Base-by-base conservation (phyloP, 1,284 basidiomycete species). In the Pascua guehoae region DNA sequence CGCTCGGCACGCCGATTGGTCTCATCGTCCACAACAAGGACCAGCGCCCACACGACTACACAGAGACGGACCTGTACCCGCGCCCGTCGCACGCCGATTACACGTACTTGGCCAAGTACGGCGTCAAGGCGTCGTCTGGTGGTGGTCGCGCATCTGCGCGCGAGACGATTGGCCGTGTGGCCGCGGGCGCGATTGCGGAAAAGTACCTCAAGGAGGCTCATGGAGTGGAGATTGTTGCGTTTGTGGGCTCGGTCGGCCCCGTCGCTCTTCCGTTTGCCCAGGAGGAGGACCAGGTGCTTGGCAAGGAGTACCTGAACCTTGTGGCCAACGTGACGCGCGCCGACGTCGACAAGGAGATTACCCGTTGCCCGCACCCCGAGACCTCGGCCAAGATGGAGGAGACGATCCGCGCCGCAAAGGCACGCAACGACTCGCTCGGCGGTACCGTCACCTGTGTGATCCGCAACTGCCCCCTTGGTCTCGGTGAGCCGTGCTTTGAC, bases 401-500 rank as follows among this genome's bases (percentile, higher is more conserved):
- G 82, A 90, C 90, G 64, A 97, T 99, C 73, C 82, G 97, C 62
- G 87, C 89, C 54, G 93, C 96, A 47, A 98, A 98, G 77, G 86
- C 90, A 16, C 83, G 85, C 14, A 81, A 86, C 65, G 96, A 99
- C 79, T 97, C 93, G 5, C 96, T 98, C 66, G 96, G 96, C 57
- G 96, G 96, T 24, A 97, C 91, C 8, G 86, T 98, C 57, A 98
- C 92, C 53, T 98, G 96, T 76, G 89, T 98, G 43, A 90, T 99
- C 70, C 88, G 95, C 53, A 85, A 87, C 63, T 85, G 89, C 8
- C 94, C 96, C 43, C 79, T 87, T 16, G 96, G 96, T 3, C 84
- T 98, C 41, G 96, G 96, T 55, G 96, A 98, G 78, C 96, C 96
- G 47, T 89, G 91, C 57, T 98, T 99, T 75, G 94, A 99, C 83